Evolutionary conservation across 2,329 filamentous ascomycete genomes (phyloP), one percentile per base, ranked within the genome.

Genomic region (Alternaria sp.): DNA sequence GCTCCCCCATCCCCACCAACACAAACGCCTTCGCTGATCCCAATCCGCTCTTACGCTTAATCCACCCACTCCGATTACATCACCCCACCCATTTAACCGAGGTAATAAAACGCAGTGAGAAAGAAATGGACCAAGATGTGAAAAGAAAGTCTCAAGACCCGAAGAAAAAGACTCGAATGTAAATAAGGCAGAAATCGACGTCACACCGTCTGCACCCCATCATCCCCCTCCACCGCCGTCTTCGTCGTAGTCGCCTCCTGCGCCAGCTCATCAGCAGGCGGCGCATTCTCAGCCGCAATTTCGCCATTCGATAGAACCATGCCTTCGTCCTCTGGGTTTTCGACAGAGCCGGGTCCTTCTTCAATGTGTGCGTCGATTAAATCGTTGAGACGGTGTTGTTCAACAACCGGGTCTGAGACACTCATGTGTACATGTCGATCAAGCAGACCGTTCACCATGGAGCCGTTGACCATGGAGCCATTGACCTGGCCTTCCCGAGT

Each of bases 231-330:
- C 9, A 31, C 29, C 9, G 8, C 26, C 5, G 5, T 31, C 29
- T 3, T 9, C 7, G 29, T 10, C 9, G 8, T 10, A 9, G 29
- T 10, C 13, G 34, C 1, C 11, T 36, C 44, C 44, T 9, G 13
- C 21, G 14, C 21, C 21, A 48, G 33, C 41, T 51, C 51, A 44
- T 60, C 53, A 11, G 48, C 42, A 54, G 34, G 46, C 10, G 42
- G 51, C 6, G 40, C 56, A 10, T 63, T 60, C 5, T 63, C 59
- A 2, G 48, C 56, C 0, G 45, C 49, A 14, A 46, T 41, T 33
- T 59, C 61, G 3, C 63, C 56, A 21, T 66, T 65, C 26, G 58
- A 63, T 17, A 66, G 53, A 5, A 67, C 46, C 5, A 65, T 33
- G 5, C 58, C 60, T 26, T 60, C 53, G 0, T 48, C 37, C 23